Percentiles rank a stretch among this genome's conserved stretches.
Evolutionary conservation across 179 eudicot species (phyloP).

Genomic region (Vitellaria paradoxa): DNA sequence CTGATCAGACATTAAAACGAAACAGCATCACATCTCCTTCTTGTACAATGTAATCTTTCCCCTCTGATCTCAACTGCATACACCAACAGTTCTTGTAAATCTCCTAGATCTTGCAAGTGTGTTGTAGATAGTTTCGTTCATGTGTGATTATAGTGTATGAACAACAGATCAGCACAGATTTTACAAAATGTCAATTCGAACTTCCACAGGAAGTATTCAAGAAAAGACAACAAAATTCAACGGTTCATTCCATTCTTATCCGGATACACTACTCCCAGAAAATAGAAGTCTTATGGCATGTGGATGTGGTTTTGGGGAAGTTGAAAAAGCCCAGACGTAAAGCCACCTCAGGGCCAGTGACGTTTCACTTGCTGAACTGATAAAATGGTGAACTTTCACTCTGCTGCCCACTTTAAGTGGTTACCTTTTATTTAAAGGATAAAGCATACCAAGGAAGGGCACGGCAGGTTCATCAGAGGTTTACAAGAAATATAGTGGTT

Average conservation of each 20-base stretch:
- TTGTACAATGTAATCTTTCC: conserved; percentile 85
- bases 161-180: not conserved
- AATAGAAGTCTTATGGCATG: not conserved
- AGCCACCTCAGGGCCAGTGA: not conserved
- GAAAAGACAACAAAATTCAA: not conserved
- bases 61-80: conserved; percentile 91
- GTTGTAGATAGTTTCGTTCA: not conserved
- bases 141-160: not conserved
- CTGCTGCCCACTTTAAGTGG: not conserved
- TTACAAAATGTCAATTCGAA: not conserved
- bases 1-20: conserved; percentile 79
- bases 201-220: not conserved
- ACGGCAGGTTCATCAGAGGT: not conserved
- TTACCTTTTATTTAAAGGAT: not conserved
- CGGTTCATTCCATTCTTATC: not conserved
- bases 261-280: conserved; percentile 1
- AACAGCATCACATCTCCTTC: conserved; percentile 98
- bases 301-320: not conserved
- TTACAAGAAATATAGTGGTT: no score
- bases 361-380: not conserved
- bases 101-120: not conserved
- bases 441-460: not conserved
- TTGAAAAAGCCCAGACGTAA: not conserved
- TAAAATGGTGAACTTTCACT: not conserved
- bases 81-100: conserved; percentile 9